Evolutionary conservation across 225 moss, liverwort and hornwort species (phyloP).

Genomic region (Pleurozium schreberi): DNA sequence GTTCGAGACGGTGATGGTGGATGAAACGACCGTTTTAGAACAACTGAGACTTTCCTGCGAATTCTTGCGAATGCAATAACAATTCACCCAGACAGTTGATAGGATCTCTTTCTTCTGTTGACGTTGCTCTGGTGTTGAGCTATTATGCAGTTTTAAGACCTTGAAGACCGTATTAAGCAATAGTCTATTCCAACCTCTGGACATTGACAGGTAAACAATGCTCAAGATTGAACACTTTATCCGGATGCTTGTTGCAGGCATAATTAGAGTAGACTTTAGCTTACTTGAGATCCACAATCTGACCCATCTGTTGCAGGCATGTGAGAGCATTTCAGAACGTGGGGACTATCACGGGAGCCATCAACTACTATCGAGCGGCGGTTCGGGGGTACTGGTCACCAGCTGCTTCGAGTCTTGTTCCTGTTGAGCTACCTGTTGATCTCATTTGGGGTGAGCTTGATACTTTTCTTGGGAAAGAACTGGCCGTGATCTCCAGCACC

Average conservation of each 20-base stretch:
- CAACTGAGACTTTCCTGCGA: not conserved
- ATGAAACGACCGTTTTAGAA: not conserved
- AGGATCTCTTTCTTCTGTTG: not conserved
- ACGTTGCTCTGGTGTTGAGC: not conserved
- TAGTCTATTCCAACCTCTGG: conserved; percentile 1
- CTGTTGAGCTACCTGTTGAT: conserved; percentile 32
- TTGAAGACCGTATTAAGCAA: conserved; percentile 3
- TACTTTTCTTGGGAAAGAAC: conserved; percentile 23
- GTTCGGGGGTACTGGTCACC: conserved; percentile 29
- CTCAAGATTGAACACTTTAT: not conserved
- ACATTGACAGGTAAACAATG: conserved; percentile 30
- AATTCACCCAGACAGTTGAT: not conserved
- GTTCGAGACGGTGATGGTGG: not conserved
- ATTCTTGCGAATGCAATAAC: not conserved
- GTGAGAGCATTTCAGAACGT: conserved; percentile 32
- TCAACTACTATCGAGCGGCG: conserved; percentile 63
- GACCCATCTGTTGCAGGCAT: conserved; percentile 31
- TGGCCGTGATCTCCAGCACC: conserved; percentile 34
- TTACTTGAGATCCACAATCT: not conserved
- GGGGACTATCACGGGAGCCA: conserved; percentile 27
- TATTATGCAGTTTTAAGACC: conserved; percentile 22
- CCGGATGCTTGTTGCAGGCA: not conserved
- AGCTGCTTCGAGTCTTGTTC: not conserved
- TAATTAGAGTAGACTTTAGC: not conserved
- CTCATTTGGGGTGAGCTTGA: conserved; percentile 68